phyloP scores from a whole-genome alignment of 495 filamentous ascomycete species.

The Penicillium desertorum region DNA sequence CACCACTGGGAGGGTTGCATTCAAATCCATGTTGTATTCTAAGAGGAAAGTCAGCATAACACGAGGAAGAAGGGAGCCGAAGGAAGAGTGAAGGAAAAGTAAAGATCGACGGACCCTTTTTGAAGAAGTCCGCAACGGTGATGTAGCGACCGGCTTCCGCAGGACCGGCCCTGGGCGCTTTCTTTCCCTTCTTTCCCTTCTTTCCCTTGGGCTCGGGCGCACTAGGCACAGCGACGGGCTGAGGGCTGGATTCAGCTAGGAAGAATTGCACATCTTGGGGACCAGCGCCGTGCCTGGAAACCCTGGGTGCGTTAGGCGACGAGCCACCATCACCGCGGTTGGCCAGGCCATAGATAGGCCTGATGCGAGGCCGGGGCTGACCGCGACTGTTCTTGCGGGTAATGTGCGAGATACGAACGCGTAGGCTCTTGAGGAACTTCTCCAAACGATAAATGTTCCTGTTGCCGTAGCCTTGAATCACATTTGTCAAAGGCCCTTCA shows the following conservation, averaged over 20 bases:
- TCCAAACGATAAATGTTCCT: constrained; percentile 31
- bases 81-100: background rate
- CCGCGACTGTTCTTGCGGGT: constrained; percentile 38
- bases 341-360: constrained; percentile 51
- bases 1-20: constrained; percentile 58
- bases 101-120: constrained; percentile 36
- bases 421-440: constrained; percentile 47
- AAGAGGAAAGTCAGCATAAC: background rate
- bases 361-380: constrained; percentile 34
- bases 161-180: constrained; percentile 36
- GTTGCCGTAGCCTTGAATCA: constrained; percentile 26
- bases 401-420: constrained; percentile 42
- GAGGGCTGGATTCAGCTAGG: constrained; percentile 26
- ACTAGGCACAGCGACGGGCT: constrained; percentile 4
- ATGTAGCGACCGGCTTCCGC: constrained; percentile 43
- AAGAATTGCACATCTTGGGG: constrained; percentile 51
- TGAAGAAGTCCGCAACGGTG: constrained; percentile 54
- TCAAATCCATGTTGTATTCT: constrained; percentile 47
- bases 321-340: constrained; percentile 36
- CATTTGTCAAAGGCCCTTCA: constrained; percentile 27
- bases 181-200: constrained; percentile 29
- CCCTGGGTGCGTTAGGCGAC: constrained; percentile 32
- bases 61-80: constrained; percentile 3
- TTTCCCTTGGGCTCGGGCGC: constrained; percentile 26
- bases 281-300: constrained; percentile 38